These are phyloP conservation scores for Phaffomyces opuntiae DNA, from an alignment of 805 yeast genomes.

Conservation along the genomic window DNA sequence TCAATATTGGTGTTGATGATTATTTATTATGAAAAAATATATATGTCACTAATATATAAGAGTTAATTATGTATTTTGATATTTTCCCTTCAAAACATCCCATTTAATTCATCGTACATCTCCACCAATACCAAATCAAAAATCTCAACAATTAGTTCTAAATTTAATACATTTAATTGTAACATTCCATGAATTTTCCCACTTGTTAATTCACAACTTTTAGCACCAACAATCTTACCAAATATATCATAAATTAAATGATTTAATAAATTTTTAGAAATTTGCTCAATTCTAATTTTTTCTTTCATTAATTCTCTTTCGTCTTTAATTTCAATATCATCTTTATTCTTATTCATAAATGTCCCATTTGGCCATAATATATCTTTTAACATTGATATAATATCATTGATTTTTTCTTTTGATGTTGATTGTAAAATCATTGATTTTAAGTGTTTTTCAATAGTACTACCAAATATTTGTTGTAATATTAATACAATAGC, in stretches of 20 bases:
- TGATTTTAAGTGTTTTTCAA: constrained; percentile 50
- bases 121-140: constrained; percentile 51
- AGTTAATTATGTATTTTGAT: too few relatives aligned
- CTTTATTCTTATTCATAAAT: constrained; percentile 25
- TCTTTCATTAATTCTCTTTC: constrained; percentile 43
- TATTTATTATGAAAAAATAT: too few relatives aligned
- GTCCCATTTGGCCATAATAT: constrained; percentile 48
- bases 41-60: too few relatives aligned
- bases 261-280: constrained; percentile 50
- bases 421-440: constrained; percentile 33
- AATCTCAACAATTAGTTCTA: constrained; percentile 51
- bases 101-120: constrained; percentile 18
- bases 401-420: constrained; percentile 40
- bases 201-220: constrained; percentile 59
- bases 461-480: constrained; percentile 81
- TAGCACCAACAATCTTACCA: constrained; percentile 65
- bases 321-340: constrained; percentile 27
- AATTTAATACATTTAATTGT: constrained; percentile 67
- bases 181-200: constrained; percentile 52
- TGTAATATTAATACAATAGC: constrained; percentile 78
- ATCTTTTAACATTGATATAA: constrained; percentile 25
- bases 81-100: neutral
- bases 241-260: constrained; percentile 56
- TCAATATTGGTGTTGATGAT: too few relatives aligned
- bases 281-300: constrained; percentile 44